Conservation (phyloP, 805 yeast species). For the Saturnispora dispora region DNA sequence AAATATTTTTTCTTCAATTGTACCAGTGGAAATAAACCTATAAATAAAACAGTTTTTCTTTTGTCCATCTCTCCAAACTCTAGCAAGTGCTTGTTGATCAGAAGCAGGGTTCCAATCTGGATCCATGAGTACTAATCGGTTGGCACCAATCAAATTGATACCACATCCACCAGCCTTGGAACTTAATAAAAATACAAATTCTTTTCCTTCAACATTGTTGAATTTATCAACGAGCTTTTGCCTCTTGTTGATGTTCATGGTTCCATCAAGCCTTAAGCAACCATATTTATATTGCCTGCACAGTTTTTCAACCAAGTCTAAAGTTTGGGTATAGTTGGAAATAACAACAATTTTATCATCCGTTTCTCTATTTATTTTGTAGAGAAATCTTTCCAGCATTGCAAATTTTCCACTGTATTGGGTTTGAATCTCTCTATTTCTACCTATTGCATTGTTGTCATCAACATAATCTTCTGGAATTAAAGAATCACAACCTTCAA, state of each 20-base stretch:
- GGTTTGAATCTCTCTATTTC: slow-evolving; percentile 65
- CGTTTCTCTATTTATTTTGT: slow-evolving; percentile 67
- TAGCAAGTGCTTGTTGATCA: slow-evolving; percentile 94
- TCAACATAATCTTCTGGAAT: slow-evolving; percentile 68
- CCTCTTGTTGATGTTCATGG: slow-evolving; percentile 84
- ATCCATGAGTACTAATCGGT: slow-evolving; percentile 77
- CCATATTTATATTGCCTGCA: slow-evolving; percentile 75
- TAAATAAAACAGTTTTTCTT: slow-evolving; percentile 94
- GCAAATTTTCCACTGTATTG: slow-evolving; percentile 81
- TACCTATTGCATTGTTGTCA: slow-evolving; percentile 37
- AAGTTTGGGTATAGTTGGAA: slow-evolving; percentile 89
- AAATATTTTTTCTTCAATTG: slow-evolving; percentile 92
- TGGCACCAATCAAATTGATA: slow-evolving; percentile 93
- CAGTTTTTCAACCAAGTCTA: slow-evolving; percentile 81
- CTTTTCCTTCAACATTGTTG: slow-evolving; percentile 82
- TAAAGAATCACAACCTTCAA: slow-evolving; percentile 55
- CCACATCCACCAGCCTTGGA: slow-evolving; percentile 99
- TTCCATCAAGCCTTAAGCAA: slow-evolving; percentile 77
- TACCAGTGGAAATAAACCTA: slow-evolving; percentile 87
- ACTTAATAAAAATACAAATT: slow-evolving; percentile 80
- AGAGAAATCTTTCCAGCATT: slow-evolving; percentile 76
- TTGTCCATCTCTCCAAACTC: slow-evolving; percentile 99
- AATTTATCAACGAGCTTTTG: slow-evolving; percentile 83
- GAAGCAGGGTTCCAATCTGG: slow-evolving; percentile 98
- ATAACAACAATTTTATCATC: slow-evolving; percentile 92